phyloP scores from a whole-genome alignment of 2,329 filamentous ascomycete species.

The Cercospora sp. region DNA sequence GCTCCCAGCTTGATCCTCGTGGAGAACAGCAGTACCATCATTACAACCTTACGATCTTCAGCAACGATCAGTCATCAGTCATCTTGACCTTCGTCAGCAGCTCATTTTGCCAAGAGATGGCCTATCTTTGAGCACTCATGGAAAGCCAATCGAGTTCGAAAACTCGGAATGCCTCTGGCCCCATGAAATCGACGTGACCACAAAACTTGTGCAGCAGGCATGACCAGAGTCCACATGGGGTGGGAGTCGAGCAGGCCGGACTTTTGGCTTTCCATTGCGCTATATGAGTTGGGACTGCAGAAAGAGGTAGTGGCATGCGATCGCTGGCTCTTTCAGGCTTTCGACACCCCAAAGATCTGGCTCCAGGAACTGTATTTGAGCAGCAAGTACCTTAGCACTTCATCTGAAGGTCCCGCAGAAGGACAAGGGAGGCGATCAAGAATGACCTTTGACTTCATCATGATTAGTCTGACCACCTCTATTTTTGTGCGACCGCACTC shows the following conservation, averaged over 20 bases:
- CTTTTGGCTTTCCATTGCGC: background rate
- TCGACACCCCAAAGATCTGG: background rate
- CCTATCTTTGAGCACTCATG: background rate
- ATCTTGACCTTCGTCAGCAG: background rate
- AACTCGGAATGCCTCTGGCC: background rate
- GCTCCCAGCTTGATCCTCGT: background rate
- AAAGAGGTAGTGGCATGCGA: background rate
- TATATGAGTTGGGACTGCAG: background rate
- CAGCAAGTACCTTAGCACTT: background rate
- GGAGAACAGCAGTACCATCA: background rate
- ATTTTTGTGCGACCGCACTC: background rate
- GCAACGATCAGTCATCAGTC: background rate
- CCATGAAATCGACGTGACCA: background rate
- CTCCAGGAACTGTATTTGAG: background rate
- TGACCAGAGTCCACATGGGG: background rate
- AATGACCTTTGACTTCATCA: background rate
- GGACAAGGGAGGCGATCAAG: background rate
- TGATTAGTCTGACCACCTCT: background rate
- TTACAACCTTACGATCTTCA: background rate
- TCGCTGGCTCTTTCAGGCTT: background rate
- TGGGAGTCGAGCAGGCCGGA: background rate
- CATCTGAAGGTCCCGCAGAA: background rate
- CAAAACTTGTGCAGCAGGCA: background rate
- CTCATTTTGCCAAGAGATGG: background rate
- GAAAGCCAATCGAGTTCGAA: background rate